A percentile compares a stretch with the other conserved stretches of the same genome.
Evolutionary conservation across 441 rosid genomes (phyloP).

Genomic region (Aquilaria agallochum): DNA sequence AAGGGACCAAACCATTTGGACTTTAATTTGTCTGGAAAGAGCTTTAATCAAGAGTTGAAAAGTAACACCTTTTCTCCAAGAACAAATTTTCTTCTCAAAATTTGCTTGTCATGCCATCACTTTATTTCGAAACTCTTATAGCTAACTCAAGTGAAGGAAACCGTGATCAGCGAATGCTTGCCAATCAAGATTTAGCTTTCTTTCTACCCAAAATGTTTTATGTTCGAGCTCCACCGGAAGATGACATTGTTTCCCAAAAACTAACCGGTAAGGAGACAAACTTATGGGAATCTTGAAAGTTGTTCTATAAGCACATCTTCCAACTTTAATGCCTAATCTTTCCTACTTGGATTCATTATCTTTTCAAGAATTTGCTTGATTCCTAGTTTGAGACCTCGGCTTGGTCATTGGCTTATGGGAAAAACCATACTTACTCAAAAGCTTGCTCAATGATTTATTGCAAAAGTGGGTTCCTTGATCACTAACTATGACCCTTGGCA

Average conservation of each 20-base stretch:
- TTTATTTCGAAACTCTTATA: not conserved
- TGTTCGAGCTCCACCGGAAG: not conserved
- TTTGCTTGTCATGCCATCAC: no score
- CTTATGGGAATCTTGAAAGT: no score
- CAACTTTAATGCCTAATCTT: not conserved
- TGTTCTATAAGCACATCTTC: no score
- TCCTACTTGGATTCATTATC: not conserved
- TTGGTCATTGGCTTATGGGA: no score
- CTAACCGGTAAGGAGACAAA: no score
- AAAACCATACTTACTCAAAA: not conserved
- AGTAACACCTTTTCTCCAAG: no score
- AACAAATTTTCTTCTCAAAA: no score
- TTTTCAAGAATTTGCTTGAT: not conserved
- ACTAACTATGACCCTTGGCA: no score
- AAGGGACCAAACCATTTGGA: no score
- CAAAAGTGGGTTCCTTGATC: no score
- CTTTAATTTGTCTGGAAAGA: no score
- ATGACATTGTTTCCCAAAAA: not conserved
- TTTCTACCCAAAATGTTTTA: slow-evolving; percentile 1
- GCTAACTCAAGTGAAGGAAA: not conserved
- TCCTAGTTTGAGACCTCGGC: not conserved
- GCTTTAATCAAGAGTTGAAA: no score
- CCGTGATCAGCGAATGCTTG: not conserved
- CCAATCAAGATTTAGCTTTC: not conserved
- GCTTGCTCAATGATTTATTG: not conserved